phyloP scores from a whole-genome alignment of 2,329 filamentous ascomycete genomes.

The Arthroderma uncinatum region DNA sequence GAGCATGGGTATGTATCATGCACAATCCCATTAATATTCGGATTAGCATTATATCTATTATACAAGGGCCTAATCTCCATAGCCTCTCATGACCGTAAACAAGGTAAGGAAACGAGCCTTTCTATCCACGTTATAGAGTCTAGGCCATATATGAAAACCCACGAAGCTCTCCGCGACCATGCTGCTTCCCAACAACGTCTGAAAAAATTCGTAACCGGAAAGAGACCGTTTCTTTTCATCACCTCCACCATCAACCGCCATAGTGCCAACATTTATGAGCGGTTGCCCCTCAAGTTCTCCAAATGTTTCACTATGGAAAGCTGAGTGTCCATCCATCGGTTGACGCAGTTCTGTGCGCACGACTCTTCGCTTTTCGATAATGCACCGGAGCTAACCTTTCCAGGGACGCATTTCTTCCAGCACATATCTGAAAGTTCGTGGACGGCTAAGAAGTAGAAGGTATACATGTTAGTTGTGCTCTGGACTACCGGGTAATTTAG shows the following conservation, averaged over 20 bases:
- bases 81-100: neutral
- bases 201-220: neutral
- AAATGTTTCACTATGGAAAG: conserved; percentile 75
- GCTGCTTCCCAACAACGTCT: neutral
- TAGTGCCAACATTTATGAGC: neutral
- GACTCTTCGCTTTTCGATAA: conserved; percentile 68
- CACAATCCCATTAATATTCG: neutral
- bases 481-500: neutral
- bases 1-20: neutral
- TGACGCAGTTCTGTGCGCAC: conserved; percentile 86
- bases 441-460: conserved; percentile 40
- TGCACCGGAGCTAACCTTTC: conserved; percentile 56
- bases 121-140: neutral
- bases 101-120: neutral
- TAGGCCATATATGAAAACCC: neutral
- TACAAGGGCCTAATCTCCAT: neutral
- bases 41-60: neutral
- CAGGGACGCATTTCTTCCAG: conserved; percentile 87
- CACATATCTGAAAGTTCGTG: conserved; percentile 64
- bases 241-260: neutral
- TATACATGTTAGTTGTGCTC: neutral
- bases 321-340: conserved; percentile 85
- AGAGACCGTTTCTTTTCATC: neutral
- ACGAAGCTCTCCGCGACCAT: neutral
- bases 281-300: conserved; percentile 46